Evolutionary conservation across 176 grass and related monocot species (phyloP), one percentile per base, ranked within the genome.

Genomic region (Carex littledalei): DNA sequence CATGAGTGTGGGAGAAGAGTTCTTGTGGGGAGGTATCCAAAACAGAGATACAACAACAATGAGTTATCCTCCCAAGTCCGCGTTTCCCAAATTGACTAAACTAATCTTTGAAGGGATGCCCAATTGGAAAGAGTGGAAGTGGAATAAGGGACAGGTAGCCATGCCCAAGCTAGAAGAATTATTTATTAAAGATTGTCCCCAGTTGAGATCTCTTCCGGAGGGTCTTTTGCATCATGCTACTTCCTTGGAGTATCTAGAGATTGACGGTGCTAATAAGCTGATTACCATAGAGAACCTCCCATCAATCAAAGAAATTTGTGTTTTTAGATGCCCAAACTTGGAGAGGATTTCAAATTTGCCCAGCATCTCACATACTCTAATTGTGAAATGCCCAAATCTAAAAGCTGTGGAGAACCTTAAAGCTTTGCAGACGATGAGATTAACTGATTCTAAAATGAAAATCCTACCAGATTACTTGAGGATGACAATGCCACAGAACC

Each of bases 61-160:
- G 41, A 47, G 45, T 47, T 49, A 0, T 10, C 0, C 6, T 55
- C 0, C 15, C 5, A 47, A 47, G 45, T 9, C 45, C 8, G 43
- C 43, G 56, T 78, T 78, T 78, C 74, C 74, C 8, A 53, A 56
- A 78, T n/a, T 78, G 2, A 55, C 5, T 13, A 3, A 2, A 26
- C 22, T 78, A 16, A 1, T 0, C 1, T 54, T 78, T 53, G 0
- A 29, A 55, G 17, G 10, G 3, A 53, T 78, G 74, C 3, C n/a
- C 7, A 54, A 54, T 78, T 78, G 74, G 74, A 12, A 26, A 78
- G 74, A 78, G 74, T 78, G 74, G 74, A 3, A 54, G 5, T 78
- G 74, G 74, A 37, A 78, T 8, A 26, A 78, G 16, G 47, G 14
- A 78, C 12, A 13, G 9, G 1, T 10, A 78, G 74, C 74, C 31